Evolutionary conservation across 768 basidiomycete genomes (phyloP).

Genomic region (Russula griseocarnosa): DNA sequence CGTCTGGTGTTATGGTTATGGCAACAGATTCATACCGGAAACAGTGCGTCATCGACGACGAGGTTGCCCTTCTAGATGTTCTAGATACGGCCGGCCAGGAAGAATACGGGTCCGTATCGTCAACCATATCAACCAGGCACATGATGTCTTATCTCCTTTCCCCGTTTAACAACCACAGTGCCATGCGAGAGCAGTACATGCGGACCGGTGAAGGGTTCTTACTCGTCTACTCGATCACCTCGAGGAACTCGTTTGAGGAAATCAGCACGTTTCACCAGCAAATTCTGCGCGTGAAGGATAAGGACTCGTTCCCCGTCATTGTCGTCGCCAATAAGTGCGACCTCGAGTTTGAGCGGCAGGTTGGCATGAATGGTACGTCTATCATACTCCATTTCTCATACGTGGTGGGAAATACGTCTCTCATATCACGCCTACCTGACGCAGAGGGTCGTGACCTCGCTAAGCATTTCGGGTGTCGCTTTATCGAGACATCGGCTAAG

Average conservation of each 20-base stretch:
- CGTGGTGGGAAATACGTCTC: not conserved
- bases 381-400: not conserved
- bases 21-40: constrained; percentile 88
- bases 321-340: constrained; percentile 99
- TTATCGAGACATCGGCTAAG: constrained; percentile 95
- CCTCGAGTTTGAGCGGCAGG: constrained; percentile 92
- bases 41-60: constrained; percentile 96
- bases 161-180: constrained; percentile 45
- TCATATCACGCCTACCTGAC: not conserved
- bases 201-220: constrained; percentile 97
- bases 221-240: constrained; percentile 97
- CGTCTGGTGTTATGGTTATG: not conserved
- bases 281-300: constrained; percentile 94
- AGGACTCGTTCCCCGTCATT: constrained; percentile 91
- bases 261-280: constrained; percentile 95
- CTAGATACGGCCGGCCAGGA: constrained; percentile 98
- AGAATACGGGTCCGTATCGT: constrained; percentile 82
- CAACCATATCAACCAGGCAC: constrained; percentile 15
- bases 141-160: constrained; percentile 4
- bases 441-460: constrained; percentile 97
- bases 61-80: constrained; percentile 95
- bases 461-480: constrained; percentile 89
- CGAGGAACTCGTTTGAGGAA: constrained; percentile 95
- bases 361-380: constrained; percentile 83
- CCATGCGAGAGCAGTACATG: constrained; percentile 99